These are phyloP conservation scores for Earliella scabrosa DNA, from an alignment of 1,284 basidiomycete genomes.

Conservation along the genomic window DNA sequence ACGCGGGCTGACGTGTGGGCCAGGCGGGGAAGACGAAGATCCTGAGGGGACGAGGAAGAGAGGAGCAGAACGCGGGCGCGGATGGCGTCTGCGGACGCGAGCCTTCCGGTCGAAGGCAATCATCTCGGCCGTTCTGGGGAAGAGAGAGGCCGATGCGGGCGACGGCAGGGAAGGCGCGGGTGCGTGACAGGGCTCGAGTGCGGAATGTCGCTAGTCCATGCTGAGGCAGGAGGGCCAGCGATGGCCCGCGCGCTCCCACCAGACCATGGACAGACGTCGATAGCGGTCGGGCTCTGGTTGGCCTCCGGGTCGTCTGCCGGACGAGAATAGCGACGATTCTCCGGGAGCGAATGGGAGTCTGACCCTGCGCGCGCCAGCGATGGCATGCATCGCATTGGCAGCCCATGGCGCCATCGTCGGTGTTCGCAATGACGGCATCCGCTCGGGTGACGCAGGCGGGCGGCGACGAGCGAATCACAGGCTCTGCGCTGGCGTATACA, in stretches of 20 bases:
- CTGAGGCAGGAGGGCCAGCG: conserved; percentile 18
- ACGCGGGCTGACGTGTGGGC: conserved; percentile 12
- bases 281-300: not conserved
- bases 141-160: conserved; percentile 8
- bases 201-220: conserved; percentile 20
- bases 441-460: not conserved
- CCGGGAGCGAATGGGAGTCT: conserved; percentile 17
- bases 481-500: not conserved
- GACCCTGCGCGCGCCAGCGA: conserved; percentile 1
- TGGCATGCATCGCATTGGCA: not conserved
- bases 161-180: conserved; percentile 11
- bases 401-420: conserved; percentile 9
- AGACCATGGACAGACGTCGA: conserved; percentile 13
- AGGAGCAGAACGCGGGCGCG: conserved; percentile 13
- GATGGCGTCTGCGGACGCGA: no score
- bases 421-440: no score
- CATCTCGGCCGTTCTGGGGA: no score
- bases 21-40: conserved; percentile 20
- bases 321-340: conserved; percentile 21
- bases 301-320: conserved; percentile 5
- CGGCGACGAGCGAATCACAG: conserved; percentile 5
- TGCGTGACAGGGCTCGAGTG: conserved; percentile 23
- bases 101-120: conserved; percentile 20
- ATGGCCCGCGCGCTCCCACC: conserved; percentile 21
- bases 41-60: conserved; percentile 9